Evolutionary conservation across 257 asterid species (phyloP).

Genomic region (Lavandula angustifolia): DNA sequence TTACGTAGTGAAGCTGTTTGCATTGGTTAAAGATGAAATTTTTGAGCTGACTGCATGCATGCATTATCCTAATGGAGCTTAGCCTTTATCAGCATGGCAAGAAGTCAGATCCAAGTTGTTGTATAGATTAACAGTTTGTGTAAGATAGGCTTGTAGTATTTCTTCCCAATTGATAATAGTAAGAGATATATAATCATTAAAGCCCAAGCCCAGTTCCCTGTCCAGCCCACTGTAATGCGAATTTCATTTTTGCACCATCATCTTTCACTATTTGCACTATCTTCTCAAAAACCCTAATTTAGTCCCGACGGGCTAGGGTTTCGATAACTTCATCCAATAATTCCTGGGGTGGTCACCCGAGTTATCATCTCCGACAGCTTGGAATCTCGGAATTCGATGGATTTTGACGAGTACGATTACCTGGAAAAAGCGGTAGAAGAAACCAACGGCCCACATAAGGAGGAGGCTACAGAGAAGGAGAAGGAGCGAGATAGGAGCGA

Average conservation of each 20-base stretch:
- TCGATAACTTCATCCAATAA: slow-evolving; percentile 25
- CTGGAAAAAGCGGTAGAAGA: slow-evolving; percentile 91
- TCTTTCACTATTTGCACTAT: not conserved
- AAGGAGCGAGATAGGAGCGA: slow-evolving; percentile 62
- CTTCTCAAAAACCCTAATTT: slow-evolving; percentile 37
- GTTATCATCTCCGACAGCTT: slow-evolving; percentile 20
- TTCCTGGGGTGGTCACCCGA: not conserved
- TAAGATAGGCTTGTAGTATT: no score
- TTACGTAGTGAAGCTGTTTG: no score
- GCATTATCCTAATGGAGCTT: no score
- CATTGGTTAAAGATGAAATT: no score
- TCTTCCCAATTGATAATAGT: no score
- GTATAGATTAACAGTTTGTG: no score
- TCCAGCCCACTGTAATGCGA: not conserved
- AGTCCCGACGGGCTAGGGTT: slow-evolving; percentile 35
- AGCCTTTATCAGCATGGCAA: no score
- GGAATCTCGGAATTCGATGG: slow-evolving; percentile 47
- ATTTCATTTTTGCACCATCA: not conserved
- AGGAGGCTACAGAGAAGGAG: slow-evolving; percentile 52
- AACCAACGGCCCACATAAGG: slow-evolving; percentile 61
- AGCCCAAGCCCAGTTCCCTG: slow-evolving; percentile 5
- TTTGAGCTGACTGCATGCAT: no score
- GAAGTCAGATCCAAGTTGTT: no score
- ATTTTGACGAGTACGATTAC: slow-evolving; percentile 98
- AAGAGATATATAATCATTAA: not conserved